phyloP scores from a whole-genome alignment of 345 rosid species.

The Acer saccharum region DNA sequence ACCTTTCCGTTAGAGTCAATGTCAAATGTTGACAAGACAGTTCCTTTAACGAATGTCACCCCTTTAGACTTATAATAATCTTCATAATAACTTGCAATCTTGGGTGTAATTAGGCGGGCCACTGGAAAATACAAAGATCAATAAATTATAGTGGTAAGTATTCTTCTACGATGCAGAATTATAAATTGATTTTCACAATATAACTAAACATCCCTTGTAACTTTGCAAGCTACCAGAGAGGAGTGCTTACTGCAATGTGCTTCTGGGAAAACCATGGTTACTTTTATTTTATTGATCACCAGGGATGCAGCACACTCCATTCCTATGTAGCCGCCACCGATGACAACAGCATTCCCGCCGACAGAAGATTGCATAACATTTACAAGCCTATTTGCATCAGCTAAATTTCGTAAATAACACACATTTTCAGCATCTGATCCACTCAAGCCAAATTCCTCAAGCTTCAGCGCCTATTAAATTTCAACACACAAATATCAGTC shows the following conservation, averaged over 20 bases:
- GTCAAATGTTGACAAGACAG: slow-evolving; percentile 75
- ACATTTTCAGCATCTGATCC: slow-evolving; percentile 90
- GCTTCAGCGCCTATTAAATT: slow-evolving; percentile 72
- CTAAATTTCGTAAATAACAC: slow-evolving; percentile 84
- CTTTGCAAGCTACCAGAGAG: background rate
- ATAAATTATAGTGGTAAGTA: background rate
- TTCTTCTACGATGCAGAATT: background rate
- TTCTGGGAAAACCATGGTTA: slow-evolving; percentile 99
- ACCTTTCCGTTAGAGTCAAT: slow-evolving; percentile 70
- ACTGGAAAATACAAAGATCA: slow-evolving; percentile 43
- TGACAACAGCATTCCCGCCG: slow-evolving; percentile 85
- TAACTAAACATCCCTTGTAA: background rate
- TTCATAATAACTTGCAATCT: slow-evolving; percentile 78
- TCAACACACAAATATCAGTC: slow-evolving; percentile 17
- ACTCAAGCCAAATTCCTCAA: slow-evolving; percentile 91
- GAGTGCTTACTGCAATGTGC: slow-evolving; percentile 82
- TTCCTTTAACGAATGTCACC: slow-evolving; percentile 83
- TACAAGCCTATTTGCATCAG: slow-evolving; percentile 85
- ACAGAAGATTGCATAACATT: slow-evolving; percentile 60
- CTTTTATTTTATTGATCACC: slow-evolving; percentile 84
- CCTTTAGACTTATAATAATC: slow-evolving; percentile 76
- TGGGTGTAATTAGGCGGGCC: slow-evolving; percentile 91
- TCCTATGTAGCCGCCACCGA: slow-evolving; percentile 97
- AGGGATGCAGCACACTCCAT: slow-evolving; percentile 99
- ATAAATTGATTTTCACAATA: background rate